phyloP scores from a whole-genome alignment of 805 yeast genomes.

The Candida orba region DNA sequence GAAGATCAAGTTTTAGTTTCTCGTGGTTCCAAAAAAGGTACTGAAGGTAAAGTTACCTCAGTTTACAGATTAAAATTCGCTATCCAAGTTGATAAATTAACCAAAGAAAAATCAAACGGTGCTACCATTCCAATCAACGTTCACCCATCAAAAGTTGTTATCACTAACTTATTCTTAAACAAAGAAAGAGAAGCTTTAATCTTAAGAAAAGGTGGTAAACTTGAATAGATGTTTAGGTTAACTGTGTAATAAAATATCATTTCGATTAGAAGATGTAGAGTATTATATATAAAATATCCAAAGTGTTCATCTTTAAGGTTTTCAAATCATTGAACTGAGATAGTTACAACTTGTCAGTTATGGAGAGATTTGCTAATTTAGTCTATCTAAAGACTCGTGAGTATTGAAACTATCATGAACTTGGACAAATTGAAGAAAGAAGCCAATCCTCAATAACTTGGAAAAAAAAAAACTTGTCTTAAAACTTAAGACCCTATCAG shows the following conservation, averaged over 20 bases:
- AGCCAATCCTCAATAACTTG: background rate
- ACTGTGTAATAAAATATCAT: constrained; percentile 10
- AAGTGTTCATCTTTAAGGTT: too few species aligned
- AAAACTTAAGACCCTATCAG: too few species aligned
- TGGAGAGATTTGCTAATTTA: too few species aligned
- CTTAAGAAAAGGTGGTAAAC: constrained; percentile 96
- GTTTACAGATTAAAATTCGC: constrained; percentile 99
- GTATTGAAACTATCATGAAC: too few species aligned
- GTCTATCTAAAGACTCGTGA: too few species aligned
- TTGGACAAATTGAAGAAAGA: too few species aligned
- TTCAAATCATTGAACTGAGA: too few species aligned
- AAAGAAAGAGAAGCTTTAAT: constrained; percentile 98
- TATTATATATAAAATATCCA: too few species aligned
- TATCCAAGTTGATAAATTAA: constrained; percentile 93
- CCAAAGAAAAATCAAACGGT: constrained; percentile 97
- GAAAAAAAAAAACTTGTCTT: too few species aligned
- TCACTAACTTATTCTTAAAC: constrained; percentile 97
- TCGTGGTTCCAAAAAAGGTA: constrained; percentile 99
- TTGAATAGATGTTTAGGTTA: constrained; percentile 53
- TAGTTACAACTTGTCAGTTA: too few species aligned
- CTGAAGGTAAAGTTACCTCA: constrained; percentile 95
- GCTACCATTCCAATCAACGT: constrained; percentile 95
- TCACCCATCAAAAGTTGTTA: constrained; percentile 98
- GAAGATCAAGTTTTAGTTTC: constrained; percentile 93
- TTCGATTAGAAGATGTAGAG: background rate